These are phyloP conservation scores for Blastobotrys mokoenaii DNA, from an alignment of 805 yeast species.

Conservation along the genomic window DNA sequence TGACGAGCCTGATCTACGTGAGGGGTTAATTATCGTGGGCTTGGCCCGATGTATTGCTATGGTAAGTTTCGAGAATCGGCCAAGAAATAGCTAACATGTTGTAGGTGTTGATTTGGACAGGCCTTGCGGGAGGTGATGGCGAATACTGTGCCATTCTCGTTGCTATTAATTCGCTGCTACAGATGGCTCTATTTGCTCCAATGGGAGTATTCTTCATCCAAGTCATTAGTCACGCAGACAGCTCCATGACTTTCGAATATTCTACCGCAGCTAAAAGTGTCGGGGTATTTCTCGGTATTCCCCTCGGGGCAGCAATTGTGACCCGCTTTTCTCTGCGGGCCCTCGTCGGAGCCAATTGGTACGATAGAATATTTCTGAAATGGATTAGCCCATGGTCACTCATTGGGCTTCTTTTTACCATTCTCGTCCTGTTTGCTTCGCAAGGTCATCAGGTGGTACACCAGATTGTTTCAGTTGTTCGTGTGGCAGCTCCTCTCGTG, in stretches of 20 bases:
- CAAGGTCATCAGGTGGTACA: conserved; percentile 41
- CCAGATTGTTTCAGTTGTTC: conserved; percentile 41
- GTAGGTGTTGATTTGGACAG: conserved; percentile 42
- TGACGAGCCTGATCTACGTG: conserved; percentile 40
- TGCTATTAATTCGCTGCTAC: conserved; percentile 41
- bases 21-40: conserved; percentile 53
- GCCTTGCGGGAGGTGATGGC: conserved; percentile 44
- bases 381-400: conserved; percentile 42
- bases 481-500: conserved; percentile 43
- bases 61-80: conserved; percentile 25
- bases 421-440: conserved; percentile 42
- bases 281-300: conserved; percentile 46
- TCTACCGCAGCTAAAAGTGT: conserved; percentile 40
- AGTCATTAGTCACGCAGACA: conserved; percentile 29
- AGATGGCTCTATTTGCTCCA: conserved; percentile 46
- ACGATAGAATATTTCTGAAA: conserved; percentile 32
- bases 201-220: conserved; percentile 40
- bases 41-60: conserved; percentile 54
- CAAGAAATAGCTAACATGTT: too few relatives aligned
- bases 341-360: conserved; percentile 16
- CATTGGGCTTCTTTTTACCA: conserved; percentile 44
- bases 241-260: conserved; percentile 25
- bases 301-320: conserved; percentile 38
- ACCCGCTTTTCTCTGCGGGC: conserved; percentile 35
- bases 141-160: conserved; percentile 46